Base-by-base conservation (phyloP, 768 basidiomycete genomes). In the Austroboletus eburneus region DNA sequence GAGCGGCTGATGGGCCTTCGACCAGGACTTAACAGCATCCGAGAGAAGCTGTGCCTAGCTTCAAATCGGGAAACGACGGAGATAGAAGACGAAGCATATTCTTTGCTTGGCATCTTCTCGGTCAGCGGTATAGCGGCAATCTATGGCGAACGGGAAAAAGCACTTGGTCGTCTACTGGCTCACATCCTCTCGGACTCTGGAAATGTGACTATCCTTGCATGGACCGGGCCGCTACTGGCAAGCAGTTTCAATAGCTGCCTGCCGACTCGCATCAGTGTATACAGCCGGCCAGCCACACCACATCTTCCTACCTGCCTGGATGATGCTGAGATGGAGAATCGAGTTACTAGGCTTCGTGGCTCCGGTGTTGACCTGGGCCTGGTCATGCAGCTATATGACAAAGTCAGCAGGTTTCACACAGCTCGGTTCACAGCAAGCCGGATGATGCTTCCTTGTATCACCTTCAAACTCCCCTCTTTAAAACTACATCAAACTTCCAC, bases 401-500 rank as follows among this genome's bases (percentile, higher is more conserved):
- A 18, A 8, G 23, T 50, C 17, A 10, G 12, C 7, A 16, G 35
- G 7, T 46, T 50, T 17, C 6, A 27, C 4, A 2, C 39, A 12
- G 39, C 34, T 7, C 42, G 22, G 39, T 49, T 48, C 5, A 18
- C 46, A 16, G 49, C 18, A 5, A 50, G 24, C 24, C 46, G 46
- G 18, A 49, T 49, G 46, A 48, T 32, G 16, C 49, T 49, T 14
- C 35, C 46, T 1, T 50, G 49, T 7, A 32, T 48, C 4, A 20
- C 39, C 7, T 48, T 50, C 18, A 10, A 40, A 34, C 49, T 48
- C 34, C 29, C 39, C 5, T 7, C 25, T 6, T 33, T 48, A 1
- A 1, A 8, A 1, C 16, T 14, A 1, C 4, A 8, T 4, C 16
- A 29, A 13, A 25, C 34, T 7, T 5, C 3, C 17, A 5, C 33